These are phyloP conservation scores for Mortierella polycephala DNA, from an alignment of 371 early-diverging fungal genomes.

Conservation along the genomic window DNA sequence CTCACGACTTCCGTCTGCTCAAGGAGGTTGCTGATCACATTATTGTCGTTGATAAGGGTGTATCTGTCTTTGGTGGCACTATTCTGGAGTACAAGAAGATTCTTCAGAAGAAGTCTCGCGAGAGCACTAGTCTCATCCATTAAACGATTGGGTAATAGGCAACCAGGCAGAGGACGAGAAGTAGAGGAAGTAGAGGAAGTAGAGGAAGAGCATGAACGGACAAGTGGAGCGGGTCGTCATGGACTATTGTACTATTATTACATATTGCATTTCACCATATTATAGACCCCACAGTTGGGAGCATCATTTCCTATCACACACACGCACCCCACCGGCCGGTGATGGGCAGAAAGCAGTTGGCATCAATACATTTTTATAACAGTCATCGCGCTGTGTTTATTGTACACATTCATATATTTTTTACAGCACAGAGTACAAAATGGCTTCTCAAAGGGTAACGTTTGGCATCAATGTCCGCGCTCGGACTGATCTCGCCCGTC, in stretches of 20 bases:
- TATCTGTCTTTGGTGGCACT: conserved; percentile 79
- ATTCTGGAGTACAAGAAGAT: conserved; percentile 79
- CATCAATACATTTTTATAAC: no score
- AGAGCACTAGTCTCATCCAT: conserved; percentile 14
- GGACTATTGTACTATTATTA: background rate
- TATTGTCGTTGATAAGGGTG: conserved; percentile 90
- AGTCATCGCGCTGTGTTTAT: no score
- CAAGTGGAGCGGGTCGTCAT: background rate
- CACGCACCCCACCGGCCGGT: no score
- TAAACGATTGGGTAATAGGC: background rate
- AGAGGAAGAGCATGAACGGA: no score
- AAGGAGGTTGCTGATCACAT: conserved; percentile 96
- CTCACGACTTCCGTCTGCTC: conserved; percentile 99
- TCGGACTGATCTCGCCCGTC: no score
- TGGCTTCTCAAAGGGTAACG: no score
- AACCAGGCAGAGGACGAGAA: background rate
- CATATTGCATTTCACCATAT: background rate
- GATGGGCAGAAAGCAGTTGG: no score
- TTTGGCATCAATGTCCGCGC: no score
- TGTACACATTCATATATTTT: no score
- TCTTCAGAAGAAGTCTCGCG: conserved; percentile 67
- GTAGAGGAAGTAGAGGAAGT: background rate
- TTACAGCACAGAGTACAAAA: no score
- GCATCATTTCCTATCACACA: no score
- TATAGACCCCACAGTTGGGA: background rate